Percentiles rank a stretch among this genome's conserved stretches.
These are phyloP conservation scores for Plasmodium blacklocki DNA, from an alignment of 169 alveolate genomes.

Conservation along the genomic window DNA sequence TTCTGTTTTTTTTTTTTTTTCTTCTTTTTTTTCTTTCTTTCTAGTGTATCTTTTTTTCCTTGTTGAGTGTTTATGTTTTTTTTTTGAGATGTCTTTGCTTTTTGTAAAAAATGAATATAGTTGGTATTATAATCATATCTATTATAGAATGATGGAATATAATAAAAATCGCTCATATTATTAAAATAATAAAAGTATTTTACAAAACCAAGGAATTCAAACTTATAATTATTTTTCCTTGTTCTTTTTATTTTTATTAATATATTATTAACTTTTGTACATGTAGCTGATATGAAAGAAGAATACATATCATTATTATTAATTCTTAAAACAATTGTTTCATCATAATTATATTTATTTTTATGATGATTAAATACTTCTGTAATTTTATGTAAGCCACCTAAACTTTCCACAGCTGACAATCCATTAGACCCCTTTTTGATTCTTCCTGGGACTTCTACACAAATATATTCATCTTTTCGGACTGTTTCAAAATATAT, in stretches of 20 bases:
- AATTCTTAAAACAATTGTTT: conserved; percentile 33
- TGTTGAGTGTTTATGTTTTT: background rate
- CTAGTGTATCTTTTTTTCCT: background rate
- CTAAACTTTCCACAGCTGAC: conserved; percentile 75
- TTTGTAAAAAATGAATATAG: conserved; percentile 54
- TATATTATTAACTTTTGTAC: conserved; percentile 56
- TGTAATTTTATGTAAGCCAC: conserved; percentile 69
- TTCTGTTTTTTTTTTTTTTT: background rate
- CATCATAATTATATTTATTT: conserved; percentile 25
- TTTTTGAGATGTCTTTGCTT: conserved; percentile 10
- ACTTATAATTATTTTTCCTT: conserved; percentile 38
- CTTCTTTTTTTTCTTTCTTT: background rate
- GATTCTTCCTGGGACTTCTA: conserved; percentile 67
- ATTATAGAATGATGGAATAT: conserved; percentile 69
- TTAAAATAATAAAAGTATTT: conserved; percentile 69
- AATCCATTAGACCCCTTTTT: conserved; percentile 61
- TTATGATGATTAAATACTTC: conserved; percentile 29
- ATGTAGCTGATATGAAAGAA: conserved; percentile 55
- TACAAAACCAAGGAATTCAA: conserved; percentile 68
- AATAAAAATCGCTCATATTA: conserved; percentile 63
- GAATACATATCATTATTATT: conserved; percentile 74
- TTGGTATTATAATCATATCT: conserved; percentile 44
- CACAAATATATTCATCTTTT: conserved; percentile 58
- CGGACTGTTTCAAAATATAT: conserved; percentile 24
- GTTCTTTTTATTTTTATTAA: conserved; percentile 67